Percentiles rank a stretch among this genome's conserved stretches.
Evolutionary conservation across 345 rosid genomes (phyloP).

Genomic region (Salix viminalis): DNA sequence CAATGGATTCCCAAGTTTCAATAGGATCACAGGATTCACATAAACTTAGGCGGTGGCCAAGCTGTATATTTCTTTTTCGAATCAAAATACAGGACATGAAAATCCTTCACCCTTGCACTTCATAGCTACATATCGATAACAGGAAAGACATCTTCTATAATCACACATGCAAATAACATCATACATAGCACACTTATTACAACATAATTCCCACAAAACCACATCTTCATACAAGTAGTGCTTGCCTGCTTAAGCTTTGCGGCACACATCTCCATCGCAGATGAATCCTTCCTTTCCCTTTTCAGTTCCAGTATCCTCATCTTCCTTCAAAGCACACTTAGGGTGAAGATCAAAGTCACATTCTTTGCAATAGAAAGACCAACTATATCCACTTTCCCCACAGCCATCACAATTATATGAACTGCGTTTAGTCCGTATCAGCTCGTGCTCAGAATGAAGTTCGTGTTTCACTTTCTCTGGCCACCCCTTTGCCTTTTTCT

Average conservation of each 20-base stretch:
- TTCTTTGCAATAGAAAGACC: too few relatives aligned
- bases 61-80: not conserved
- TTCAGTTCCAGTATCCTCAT: not conserved
- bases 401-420: too few relatives aligned
- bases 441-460: too few relatives aligned
- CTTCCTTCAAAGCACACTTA: not conserved
- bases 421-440: too few relatives aligned
- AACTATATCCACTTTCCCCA: too few relatives aligned
- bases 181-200: not conserved
- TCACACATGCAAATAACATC: not conserved
- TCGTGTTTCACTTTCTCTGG: too few relatives aligned
- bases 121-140: too few relatives aligned
- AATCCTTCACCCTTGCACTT: not conserved
- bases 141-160: not conserved
- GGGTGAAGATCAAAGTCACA: too few relatives aligned
- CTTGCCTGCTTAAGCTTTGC: not conserved
- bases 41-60: not conserved
- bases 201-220: not conserved
- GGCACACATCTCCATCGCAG: constrained; percentile 11
- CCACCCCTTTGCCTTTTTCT: too few relatives aligned
- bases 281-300: not conserved
- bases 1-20: not conserved
- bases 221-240: too few relatives aligned
- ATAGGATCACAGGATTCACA: not conserved
- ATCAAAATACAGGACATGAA: not conserved